phyloP scores from a whole-genome alignment of 2,329 filamentous ascomycete genomes.

The Passalora sequoiae region DNA sequence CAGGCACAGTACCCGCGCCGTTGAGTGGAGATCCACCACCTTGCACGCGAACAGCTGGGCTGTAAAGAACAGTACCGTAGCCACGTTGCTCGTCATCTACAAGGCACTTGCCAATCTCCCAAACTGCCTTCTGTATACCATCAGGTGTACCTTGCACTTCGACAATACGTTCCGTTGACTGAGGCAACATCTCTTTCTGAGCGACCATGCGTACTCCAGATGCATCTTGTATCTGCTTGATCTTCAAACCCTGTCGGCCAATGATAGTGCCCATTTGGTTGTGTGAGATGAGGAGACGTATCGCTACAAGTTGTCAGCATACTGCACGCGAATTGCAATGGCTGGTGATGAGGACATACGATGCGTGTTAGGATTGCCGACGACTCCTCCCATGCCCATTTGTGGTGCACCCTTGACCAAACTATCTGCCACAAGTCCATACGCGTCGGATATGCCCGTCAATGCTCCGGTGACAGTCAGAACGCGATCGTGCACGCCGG shows the following conservation, averaged over 20 bases:
- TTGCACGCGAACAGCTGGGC: conserved; percentile 86
- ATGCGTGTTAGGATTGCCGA: conserved; percentile 84
- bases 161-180: conserved; percentile 96
- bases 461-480: conserved; percentile 89
- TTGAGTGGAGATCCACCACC: conserved; percentile 49
- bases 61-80: conserved; percentile 95
- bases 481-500: conserved; percentile 94
- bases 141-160: conserved; percentile 93
- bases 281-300: conserved; percentile 97
- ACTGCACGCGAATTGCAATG: conserved; percentile 15
- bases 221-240: conserved; percentile 97
- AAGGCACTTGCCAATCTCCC: conserved; percentile 98
- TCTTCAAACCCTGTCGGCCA: conserved; percentile 90
- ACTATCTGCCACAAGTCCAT: conserved; percentile 85
- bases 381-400: conserved; percentile 90
- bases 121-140: conserved; percentile 90
- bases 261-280: conserved; percentile 99
- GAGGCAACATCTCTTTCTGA: conserved; percentile 98
- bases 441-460: conserved; percentile 83
- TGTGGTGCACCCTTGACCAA: conserved; percentile 88
- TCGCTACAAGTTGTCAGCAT: conserved; percentile 54
- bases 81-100: conserved; percentile 97
- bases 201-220: conserved; percentile 98
- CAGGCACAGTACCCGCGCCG: conserved; percentile 49
- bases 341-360: conserved; percentile 56